Percentiles rank a stretch among this genome's conserved stretches.
phyloP scores from a whole-genome alignment of 768 basidiomycete genomes.

The Kwoniella dendrophila region DNA sequence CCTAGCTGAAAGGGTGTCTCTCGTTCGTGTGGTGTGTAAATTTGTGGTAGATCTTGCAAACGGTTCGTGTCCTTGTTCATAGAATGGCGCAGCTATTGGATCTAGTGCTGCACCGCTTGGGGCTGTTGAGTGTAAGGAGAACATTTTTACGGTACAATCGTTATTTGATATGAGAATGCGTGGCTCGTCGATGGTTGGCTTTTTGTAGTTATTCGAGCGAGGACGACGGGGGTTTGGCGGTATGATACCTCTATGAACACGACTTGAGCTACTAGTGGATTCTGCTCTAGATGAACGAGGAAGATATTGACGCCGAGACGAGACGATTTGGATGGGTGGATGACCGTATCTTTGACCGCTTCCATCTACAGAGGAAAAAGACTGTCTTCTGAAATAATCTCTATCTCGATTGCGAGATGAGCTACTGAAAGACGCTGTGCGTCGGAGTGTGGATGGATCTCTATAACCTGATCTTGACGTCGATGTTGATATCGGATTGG shows the following conservation, averaged over 20 bases:
- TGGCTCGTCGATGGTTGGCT: slow-evolving; percentile 68
- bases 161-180: slow-evolving; percentile 83
- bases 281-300: slow-evolving; percentile 9
- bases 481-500: slow-evolving; percentile 15
- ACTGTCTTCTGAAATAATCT: slow-evolving; percentile 7
- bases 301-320: slow-evolving; percentile 4
- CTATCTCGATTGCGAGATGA: not conserved
- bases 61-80: not conserved
- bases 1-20: not conserved
- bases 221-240: not conserved
- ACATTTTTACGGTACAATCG: slow-evolving; percentile 77
- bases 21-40: not conserved
- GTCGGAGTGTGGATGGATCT: slow-evolving; percentile 6
- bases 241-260: slow-evolving; percentile 9
- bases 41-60: not conserved
- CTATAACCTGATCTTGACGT: not conserved
- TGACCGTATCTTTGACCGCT: slow-evolving; percentile 7
- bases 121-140: slow-evolving; percentile 60
- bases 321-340: slow-evolving; percentile 26
- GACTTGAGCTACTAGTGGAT: slow-evolving; percentile 13
- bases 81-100: not conserved
- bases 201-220: slow-evolving; percentile 46
- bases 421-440: slow-evolving; percentile 23
- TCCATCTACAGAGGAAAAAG: slow-evolving; percentile 14
- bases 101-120: not conserved